Evolutionary conservation across 192 early-diverging fungal genomes (phyloP).

Genomic region (Gonapodya prolifera): DNA sequence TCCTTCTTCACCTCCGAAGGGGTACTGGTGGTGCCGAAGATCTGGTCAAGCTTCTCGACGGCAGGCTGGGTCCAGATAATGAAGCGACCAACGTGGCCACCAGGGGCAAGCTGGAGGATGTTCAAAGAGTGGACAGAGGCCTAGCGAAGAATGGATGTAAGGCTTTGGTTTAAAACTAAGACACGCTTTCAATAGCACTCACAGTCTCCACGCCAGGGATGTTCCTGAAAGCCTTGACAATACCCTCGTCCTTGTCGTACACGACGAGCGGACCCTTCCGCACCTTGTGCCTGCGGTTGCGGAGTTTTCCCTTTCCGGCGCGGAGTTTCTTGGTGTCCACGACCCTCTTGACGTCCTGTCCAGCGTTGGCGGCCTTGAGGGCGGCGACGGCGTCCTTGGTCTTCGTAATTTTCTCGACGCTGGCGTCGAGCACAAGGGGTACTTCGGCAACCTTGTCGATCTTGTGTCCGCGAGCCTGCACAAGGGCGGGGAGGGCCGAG

Average conservation of each 20-base stretch:
- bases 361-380: constrained; percentile 86
- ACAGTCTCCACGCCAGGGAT: constrained; percentile 95
- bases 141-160: not conserved
- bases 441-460: constrained; percentile 85
- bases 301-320: constrained; percentile 92
- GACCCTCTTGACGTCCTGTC: constrained; percentile 89
- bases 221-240: constrained; percentile 94
- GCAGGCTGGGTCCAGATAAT: constrained; percentile 95
- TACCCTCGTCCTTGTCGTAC: constrained; percentile 86
- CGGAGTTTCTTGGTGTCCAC: constrained; percentile 89
- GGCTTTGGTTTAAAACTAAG: not conserved
- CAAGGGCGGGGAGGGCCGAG: constrained; percentile 77
- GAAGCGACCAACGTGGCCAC: constrained; percentile 98
- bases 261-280: constrained; percentile 93
- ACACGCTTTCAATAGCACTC: not conserved
- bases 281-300: constrained; percentile 92
- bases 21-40: constrained; percentile 80
- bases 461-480: constrained; percentile 94
- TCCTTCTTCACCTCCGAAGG: constrained; percentile 78
- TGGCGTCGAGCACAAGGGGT: constrained; percentile 75
- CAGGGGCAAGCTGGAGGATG: constrained; percentile 96
- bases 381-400: constrained; percentile 88
- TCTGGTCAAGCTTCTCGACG: constrained; percentile 79
- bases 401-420: constrained; percentile 69
- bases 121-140: constrained; percentile 75